These are phyloP conservation scores for Aurantiochytrium sp. DNA, from an alignment of 108 stramenopile species.

Conservation along the genomic window DNA sequence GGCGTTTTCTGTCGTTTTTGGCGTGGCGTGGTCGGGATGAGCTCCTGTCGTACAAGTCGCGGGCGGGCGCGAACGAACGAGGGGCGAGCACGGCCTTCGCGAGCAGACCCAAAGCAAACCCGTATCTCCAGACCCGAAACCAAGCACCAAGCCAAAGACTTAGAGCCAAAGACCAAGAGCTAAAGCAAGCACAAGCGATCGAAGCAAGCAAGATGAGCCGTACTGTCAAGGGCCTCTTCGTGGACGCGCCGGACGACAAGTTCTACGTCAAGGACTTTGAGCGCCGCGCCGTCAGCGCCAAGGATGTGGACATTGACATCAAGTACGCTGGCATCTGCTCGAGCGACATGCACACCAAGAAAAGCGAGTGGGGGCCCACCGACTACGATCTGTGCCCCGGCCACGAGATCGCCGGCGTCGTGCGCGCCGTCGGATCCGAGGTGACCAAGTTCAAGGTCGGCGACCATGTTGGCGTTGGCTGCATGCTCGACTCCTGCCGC, in stretches of 20 bases:
- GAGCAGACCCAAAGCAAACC: too few relatives aligned
- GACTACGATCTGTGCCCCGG: slow-evolving; percentile 40
- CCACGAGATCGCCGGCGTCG: slow-evolving; percentile 56
- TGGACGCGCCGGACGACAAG: background rate
- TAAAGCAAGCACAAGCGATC: background rate
- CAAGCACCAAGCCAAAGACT: background rate
- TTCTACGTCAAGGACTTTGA: slow-evolving; percentile 16
- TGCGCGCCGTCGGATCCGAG: slow-evolving; percentile 48
- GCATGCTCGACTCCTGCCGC: slow-evolving; percentile 59
- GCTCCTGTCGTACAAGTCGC: too few relatives aligned
- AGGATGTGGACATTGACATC: slow-evolving; percentile 46
- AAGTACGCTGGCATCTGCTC: slow-evolving; percentile 62
- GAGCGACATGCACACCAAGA: slow-evolving; percentile 55
- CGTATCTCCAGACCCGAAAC: background rate
- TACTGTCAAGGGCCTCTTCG: background rate
- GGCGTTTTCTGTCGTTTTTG: too few relatives aligned
- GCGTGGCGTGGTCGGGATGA: too few relatives aligned
- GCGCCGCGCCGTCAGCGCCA: background rate
- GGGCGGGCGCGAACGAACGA: too few relatives aligned
- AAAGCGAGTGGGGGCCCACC: slow-evolving; percentile 28
- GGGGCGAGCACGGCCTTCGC: too few relatives aligned
- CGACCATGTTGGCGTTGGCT: slow-evolving; percentile 65
- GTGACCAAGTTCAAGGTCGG: slow-evolving; percentile 64
- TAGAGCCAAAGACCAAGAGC: background rate
- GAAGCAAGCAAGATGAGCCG: background rate